Evolutionary conservation across 805 yeast genomes (phyloP).

Genomic region (Sugiyamaella smithiae): DNA sequence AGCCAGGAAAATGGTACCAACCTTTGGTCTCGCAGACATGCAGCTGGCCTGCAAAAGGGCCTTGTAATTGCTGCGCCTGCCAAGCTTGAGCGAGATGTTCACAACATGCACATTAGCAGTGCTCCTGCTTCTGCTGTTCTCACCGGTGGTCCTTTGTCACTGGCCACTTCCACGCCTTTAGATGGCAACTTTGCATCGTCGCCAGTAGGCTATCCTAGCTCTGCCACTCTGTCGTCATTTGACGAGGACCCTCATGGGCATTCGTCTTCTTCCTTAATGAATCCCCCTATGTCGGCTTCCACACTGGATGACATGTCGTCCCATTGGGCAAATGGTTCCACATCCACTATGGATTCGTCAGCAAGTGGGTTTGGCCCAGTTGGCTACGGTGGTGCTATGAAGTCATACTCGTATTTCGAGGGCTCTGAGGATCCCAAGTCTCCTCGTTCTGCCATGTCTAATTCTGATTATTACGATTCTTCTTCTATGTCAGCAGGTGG

Average conservation of each 20-base stretch:
- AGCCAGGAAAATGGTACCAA: background rate
- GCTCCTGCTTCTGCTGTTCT: constrained; percentile 1
- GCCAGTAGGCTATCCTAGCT: background rate
- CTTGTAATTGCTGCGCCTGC: constrained; percentile 8
- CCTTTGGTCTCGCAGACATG: constrained; percentile 23
- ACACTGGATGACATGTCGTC: background rate
- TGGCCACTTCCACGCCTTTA: constrained; percentile 6
- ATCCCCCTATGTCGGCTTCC: constrained; percentile 7
- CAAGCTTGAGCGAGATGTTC: constrained; percentile 1
- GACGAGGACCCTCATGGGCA: constrained; percentile 5
- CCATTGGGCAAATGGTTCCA: background rate
- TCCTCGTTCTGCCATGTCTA: constrained; percentile 7
- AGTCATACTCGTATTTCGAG: constrained; percentile 13
- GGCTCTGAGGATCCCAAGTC: constrained; percentile 10
- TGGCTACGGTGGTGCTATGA: constrained; percentile 3
- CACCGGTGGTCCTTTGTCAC: background rate
- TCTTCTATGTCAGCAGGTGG: background rate
- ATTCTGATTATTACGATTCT: constrained; percentile 4
- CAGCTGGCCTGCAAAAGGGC: constrained; percentile 16
- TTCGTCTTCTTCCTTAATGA: background rate
- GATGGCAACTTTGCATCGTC: constrained; percentile 4
- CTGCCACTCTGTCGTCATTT: constrained; percentile 4
- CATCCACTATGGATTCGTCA: background rate
- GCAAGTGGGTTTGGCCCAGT: background rate
- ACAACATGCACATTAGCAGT: constrained; percentile 5